Conservation (phyloP, 2,329 filamentous ascomycete species). For the Nothopassalora personata region DNA sequence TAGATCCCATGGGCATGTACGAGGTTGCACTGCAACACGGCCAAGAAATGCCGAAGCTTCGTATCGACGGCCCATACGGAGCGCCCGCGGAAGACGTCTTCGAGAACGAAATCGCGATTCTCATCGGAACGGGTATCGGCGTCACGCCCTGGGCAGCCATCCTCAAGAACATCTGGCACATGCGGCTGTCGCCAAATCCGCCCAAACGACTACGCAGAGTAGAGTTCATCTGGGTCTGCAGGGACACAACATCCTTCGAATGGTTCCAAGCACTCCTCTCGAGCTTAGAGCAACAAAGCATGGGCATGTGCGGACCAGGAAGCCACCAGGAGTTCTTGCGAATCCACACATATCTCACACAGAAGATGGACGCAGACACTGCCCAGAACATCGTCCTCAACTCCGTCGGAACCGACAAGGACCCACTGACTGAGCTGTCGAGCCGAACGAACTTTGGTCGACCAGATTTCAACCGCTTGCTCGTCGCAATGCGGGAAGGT, state of each 20-base stretch:
- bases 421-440: constrained; percentile 88
- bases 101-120: constrained; percentile 79
- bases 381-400: constrained; percentile 97
- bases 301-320: constrained; percentile 51
- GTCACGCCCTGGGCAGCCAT: constrained; percentile 84
- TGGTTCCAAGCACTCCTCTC: constrained; percentile 96
- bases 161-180: constrained; percentile 96
- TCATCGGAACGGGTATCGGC: constrained; percentile 81
- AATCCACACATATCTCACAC: constrained; percentile 96
- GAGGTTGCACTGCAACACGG: constrained; percentile 92
- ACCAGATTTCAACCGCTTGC: constrained; percentile 77
- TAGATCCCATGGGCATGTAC: constrained; percentile 95
- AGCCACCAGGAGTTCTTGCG: constrained; percentile 78
- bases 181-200: constrained; percentile 83
- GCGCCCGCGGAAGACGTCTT: constrained; percentile 97
- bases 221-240: constrained; percentile 99
- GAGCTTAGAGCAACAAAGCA: constrained; percentile 81
- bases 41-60: constrained; percentile 81
- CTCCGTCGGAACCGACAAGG: constrained; percentile 78
- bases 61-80: constrained; percentile 93
- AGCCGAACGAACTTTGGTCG: constrained; percentile 90
- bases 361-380: constrained; percentile 85
- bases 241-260: constrained; percentile 90
- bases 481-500: constrained; percentile 79
- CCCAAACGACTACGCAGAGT: constrained; percentile 85